Evolutionary conservation across 225 moss, liverwort and hornwort species (phyloP).

Genomic region (Asterella californica): DNA sequence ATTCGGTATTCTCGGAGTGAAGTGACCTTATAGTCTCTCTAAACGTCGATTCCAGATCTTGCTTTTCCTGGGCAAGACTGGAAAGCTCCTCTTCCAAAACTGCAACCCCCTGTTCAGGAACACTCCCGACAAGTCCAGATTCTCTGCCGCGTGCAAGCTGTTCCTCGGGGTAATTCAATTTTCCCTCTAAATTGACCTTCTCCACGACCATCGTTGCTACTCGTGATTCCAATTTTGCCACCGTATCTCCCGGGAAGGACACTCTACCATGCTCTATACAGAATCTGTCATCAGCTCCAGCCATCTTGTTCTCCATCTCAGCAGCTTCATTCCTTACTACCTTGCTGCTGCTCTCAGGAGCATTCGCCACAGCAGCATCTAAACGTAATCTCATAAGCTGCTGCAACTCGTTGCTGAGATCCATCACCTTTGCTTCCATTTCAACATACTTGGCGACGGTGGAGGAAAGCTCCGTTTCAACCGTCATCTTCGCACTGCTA

Average conservation of each 20-base stretch:
- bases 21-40: neutral
- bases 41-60: slow-evolving; percentile 8
- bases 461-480: slow-evolving; percentile 27
- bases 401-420: slow-evolving; percentile 25
- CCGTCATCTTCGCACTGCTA: slow-evolving; percentile 15
- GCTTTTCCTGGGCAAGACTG: slow-evolving; percentile 21
- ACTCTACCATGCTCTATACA: slow-evolving; percentile 20
- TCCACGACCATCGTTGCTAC: slow-evolving; percentile 19
- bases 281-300: slow-evolving; percentile 13
- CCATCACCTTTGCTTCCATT: slow-evolving; percentile 11
- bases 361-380: slow-evolving; percentile 17
- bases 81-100: slow-evolving; percentile 23
- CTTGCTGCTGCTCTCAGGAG: slow-evolving; percentile 16
- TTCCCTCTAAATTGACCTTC: slow-evolving; percentile 4
- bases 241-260: neutral
- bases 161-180: slow-evolving; percentile 16
- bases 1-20: slow-evolving; percentile 8
- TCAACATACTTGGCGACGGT: slow-evolving; percentile 19
- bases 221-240: slow-evolving; percentile 25
- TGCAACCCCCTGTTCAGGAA: slow-evolving; percentile 11
- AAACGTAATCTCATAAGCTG: slow-evolving; percentile 15
- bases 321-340: slow-evolving; percentile 4
- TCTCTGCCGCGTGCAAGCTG: slow-evolving; percentile 15
- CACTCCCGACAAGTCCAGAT: slow-evolving; percentile 10
- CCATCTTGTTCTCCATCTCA: slow-evolving; percentile 11